These are phyloP conservation scores for Rosa hybrid DNA, from an alignment of 331 rosid genomes.

Conservation along the genomic window DNA sequence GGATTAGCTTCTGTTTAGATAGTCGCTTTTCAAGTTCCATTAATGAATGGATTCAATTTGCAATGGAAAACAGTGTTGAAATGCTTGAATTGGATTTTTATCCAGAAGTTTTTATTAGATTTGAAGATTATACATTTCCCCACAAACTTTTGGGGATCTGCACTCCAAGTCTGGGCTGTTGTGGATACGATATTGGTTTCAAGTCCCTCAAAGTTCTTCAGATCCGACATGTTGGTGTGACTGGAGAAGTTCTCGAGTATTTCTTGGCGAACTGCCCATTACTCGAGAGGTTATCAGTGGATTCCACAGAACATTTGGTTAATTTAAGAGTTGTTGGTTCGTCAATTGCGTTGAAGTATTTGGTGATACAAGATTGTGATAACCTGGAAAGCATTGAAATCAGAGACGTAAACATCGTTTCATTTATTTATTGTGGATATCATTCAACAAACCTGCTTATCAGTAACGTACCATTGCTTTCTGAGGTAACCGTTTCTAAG, in stretches of 20 bases:
- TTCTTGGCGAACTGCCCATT: background rate
- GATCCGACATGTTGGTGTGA: background rate
- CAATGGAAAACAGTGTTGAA: background rate
- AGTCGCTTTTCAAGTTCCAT: background rate
- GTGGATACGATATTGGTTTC: background rate
- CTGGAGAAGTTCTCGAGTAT: background rate
- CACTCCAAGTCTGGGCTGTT: too few relatives aligned
- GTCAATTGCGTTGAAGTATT: background rate
- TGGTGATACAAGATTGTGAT: background rate
- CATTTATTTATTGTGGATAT: background rate
- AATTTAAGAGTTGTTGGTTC: background rate
- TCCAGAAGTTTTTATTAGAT: background rate
- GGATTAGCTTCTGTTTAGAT: background rate
- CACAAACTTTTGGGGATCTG: too few relatives aligned
- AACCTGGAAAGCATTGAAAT: background rate
- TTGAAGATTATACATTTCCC: background rate
- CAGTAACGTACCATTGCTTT: constrained; percentile 3
- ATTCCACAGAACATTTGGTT: background rate
- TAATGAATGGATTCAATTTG: background rate
- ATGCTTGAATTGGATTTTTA: background rate
- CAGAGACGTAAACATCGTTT: background rate
- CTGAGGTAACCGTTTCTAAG: background rate
- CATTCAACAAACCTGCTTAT: background rate
- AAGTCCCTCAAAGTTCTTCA: constrained; percentile 1
- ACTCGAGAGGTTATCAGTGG: background rate